Evolutionary conservation across 1,284 basidiomycete species (phyloP), one percentile per base, ranked within the genome.

Genomic region (Pseudomicrostroma phylloplanum): DNA sequence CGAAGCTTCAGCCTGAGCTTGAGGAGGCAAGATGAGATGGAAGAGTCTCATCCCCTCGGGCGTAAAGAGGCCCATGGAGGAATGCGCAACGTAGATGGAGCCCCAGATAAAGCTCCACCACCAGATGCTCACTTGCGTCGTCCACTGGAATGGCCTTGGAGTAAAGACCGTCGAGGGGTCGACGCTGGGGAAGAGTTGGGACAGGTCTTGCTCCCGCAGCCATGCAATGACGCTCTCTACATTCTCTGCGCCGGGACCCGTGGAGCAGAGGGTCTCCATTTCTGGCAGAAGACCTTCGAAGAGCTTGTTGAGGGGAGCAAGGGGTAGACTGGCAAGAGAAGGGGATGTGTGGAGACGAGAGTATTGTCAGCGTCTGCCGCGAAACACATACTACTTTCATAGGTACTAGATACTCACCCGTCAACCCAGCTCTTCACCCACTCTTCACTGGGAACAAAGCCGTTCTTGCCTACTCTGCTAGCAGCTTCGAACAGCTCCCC

Each of bases 101-200:
- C 76, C 76, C 74, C 76, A 79, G 21, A 79, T 40, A 55, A 72
- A 79, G 48, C 67, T 72, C 23, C 64, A 60, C 17, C 76, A 58
- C 76, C 77, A 79, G 3, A 77, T 62, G 0, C 21, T 30, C 0
- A 68, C 72, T 11, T 74, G 64, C 0, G 64, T 62, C 3, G 64
- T 74, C 76, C 76, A 78, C 30, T 60, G 48, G 67, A 76, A 78
- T 0, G 64, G 62, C 8, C 71, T 60, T 15, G 68, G 39, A 46
- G 39, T 61, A 69, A 68, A 3, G 62, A 46, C 0, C 51, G 57
- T 0, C 49, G 54, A 21, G 43, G 43, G 21, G 21, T 13, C 23
- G 40, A 39, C 21, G 39, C 13, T 21, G 64, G 57, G 59, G 54
- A 55, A 30, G 54, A 25, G 54, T 7, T 1, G 26, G 6, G 74